Evolutionary conservation across 2,329 filamentous ascomycete genomes (phyloP).

Genomic region (Peltaster fructicola): DNA sequence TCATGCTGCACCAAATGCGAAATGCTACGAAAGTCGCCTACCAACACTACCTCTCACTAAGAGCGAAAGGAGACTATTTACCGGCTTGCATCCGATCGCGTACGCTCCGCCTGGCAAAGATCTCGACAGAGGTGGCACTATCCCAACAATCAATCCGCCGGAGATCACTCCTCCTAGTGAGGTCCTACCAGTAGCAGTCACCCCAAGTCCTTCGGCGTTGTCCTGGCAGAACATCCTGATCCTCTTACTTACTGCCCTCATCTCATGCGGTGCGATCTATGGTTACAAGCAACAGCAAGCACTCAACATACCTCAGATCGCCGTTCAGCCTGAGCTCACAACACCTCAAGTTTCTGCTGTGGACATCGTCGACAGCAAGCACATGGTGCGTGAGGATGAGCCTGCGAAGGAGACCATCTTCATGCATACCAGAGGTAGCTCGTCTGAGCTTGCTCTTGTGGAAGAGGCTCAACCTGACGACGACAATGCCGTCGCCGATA

Average conservation of each 20-base stretch:
- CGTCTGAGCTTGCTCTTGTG: neutral
- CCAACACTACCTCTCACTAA: slow-evolving; percentile 4
- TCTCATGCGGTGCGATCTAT: slow-evolving; percentile 1
- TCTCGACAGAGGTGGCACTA: neutral
- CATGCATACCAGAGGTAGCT: slow-evolving; percentile 4
- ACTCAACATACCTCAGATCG: slow-evolving; percentile 1
- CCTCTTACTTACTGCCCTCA: no score
- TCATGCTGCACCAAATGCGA: slow-evolving; percentile 42
- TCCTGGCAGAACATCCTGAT: no score
- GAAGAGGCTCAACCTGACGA: slow-evolving; percentile 2
- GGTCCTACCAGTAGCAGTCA: no score
- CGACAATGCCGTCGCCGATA: slow-evolving; percentile 6
- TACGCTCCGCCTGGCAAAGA: no score
- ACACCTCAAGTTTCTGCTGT: slow-evolving; percentile 2
- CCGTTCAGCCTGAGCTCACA: slow-evolving; percentile 1
- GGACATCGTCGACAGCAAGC: slow-evolving; percentile 3
- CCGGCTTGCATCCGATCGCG: slow-evolving; percentile 16
- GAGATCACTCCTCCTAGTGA: no score
- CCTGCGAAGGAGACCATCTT: slow-evolving; percentile 20
- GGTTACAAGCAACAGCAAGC: neutral
- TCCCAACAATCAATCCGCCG: no score
- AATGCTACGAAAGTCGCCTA: slow-evolving; percentile 30
- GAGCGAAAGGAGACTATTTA: slow-evolving; percentile 8
- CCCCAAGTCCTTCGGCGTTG: no score
- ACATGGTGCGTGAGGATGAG: slow-evolving; percentile 15